Percentiles rank a stretch among this genome's conserved stretches.
Conservation (phyloP, 495 filamentous ascomycete species). For the Friedmanniomyces endolithicus region DNA sequence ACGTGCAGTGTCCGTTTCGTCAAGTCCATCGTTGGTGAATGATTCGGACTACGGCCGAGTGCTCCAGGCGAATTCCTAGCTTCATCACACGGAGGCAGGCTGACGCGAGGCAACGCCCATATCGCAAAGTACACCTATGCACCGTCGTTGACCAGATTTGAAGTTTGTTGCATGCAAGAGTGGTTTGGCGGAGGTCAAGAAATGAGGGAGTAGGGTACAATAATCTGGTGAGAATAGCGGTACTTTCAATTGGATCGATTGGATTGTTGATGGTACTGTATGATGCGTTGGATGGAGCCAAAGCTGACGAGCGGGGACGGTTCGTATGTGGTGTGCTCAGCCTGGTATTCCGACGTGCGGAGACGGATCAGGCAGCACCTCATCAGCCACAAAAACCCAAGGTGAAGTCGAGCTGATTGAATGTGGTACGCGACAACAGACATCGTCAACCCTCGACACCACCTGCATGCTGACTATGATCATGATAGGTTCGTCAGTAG, state of each 20-base stretch:
- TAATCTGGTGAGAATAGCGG: background rate
- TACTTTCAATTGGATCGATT: background rate
- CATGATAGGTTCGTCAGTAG: too few relatives aligned
- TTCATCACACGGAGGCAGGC: background rate
- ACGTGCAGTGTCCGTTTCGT: slow-evolving; percentile 6
- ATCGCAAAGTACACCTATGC: background rate
- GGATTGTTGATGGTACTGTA: background rate
- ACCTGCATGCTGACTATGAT: too few relatives aligned
- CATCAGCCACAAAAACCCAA: background rate
- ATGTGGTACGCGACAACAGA: background rate
- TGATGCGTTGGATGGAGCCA: background rate
- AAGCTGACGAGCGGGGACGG: background rate
- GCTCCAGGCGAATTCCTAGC: background rate
- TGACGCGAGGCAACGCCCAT: background rate
- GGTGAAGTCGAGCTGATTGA: too few relatives aligned
- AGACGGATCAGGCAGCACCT: background rate
- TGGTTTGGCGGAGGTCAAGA: too few relatives aligned
- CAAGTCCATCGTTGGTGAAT: background rate
- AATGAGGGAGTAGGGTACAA: background rate
- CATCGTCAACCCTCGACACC: too few relatives aligned
- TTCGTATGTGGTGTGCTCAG: background rate
- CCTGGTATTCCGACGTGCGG: background rate
- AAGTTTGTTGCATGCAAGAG: too few relatives aligned
- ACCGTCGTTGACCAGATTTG: too few relatives aligned
- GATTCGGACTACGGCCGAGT: background rate